These are phyloP conservation scores for Aureobasidium musti DNA, from an alignment of 2,329 filamentous ascomycete genomes.

Conservation along the genomic window DNA sequence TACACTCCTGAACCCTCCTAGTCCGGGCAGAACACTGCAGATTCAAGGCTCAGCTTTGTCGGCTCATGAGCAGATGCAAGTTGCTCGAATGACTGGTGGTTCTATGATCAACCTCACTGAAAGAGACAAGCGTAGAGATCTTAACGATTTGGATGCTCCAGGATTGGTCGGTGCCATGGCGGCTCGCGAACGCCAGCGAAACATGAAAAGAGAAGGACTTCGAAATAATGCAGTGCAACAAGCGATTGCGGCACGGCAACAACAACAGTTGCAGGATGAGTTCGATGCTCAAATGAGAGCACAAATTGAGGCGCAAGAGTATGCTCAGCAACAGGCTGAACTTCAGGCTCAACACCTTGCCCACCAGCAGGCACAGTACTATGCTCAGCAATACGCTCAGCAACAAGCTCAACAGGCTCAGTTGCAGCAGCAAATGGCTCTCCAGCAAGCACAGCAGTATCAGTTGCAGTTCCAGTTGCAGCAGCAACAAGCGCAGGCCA, in stretches of 20 bases:
- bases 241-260: conserved; percentile 61
- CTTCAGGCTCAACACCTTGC: conserved; percentile 31
- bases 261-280: conserved; percentile 45
- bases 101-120: conserved; percentile 69
- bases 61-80: conserved; percentile 82
- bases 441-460: conserved; percentile 36
- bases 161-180: conserved; percentile 78
- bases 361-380: conserved; percentile 36
- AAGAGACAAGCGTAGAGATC: conserved; percentile 44
- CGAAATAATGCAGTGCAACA: conserved; percentile 70
- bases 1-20: conserved; percentile 49
- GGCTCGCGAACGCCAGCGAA: conserved; percentile 74
- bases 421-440: conserved; percentile 37
- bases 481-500: conserved; percentile 23
- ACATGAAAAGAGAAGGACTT: conserved; percentile 65
- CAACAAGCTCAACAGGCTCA: conserved; percentile 41
- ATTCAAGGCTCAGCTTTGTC: conserved; percentile 65
- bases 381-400: conserved; percentile 35
- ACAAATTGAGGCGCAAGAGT: conserved; percentile 45
- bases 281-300: conserved; percentile 45
- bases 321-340: conserved; percentile 36
- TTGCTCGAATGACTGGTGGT: conserved; percentile 77
- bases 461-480: conserved; percentile 32
- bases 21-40: conserved; percentile 33
- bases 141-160: conserved; percentile 40